Percentiles rank a stretch among this genome's conserved stretches.
These are phyloP conservation scores for Leavenworthia alabamica DNA, from an alignment of 345 rosid genomes.

Conservation along the genomic window DNA sequence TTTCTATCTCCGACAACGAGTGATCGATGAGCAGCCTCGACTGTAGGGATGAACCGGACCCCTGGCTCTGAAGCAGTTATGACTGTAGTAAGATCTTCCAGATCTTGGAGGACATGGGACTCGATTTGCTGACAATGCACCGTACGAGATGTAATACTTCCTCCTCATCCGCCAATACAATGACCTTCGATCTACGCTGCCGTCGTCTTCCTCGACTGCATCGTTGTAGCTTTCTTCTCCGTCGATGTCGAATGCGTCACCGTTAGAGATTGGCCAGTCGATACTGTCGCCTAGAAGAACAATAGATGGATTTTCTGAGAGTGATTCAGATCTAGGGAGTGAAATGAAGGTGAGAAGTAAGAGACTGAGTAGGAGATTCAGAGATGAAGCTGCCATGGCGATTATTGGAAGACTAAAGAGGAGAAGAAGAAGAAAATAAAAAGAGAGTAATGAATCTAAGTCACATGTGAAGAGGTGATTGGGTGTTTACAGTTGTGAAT, in stretches of 20 bases:
- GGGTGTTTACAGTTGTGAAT: constrained; percentile 49
- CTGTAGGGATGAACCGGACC: constrained; percentile 70
- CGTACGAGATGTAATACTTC: constrained; percentile 80
- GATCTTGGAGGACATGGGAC: constrained; percentile 91
- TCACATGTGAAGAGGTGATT: constrained; percentile 37
- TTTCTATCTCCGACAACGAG: constrained; percentile 66
- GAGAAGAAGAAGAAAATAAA: no score
- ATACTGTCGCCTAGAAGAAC: constrained; percentile 33
- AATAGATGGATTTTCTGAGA: constrained; percentile 34
- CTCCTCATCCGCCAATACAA: constrained; percentile 58
- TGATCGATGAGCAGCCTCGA: constrained; percentile 67
- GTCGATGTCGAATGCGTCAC: constrained; percentile 13
- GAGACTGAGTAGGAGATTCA: constrained; percentile 14
- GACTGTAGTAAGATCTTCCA: constrained; percentile 89
- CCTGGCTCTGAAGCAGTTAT: constrained; percentile 57
- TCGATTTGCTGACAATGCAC: constrained; percentile 74
- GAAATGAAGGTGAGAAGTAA: constrained; percentile 14
- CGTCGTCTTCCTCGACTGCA: constrained; percentile 20
- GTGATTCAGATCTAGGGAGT: constrained; percentile 15
- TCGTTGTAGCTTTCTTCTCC: constrained; percentile 10
- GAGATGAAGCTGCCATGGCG: constrained; percentile 9
- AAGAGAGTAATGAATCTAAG: no score
- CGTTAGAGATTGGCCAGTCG: constrained; percentile 51
- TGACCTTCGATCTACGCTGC: constrained; percentile 56
- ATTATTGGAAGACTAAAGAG: constrained; percentile 7